These are phyloP conservation scores for Botryotinia narcissicola DNA, from an alignment of 2,329 filamentous ascomycete genomes.

Conservation along the genomic window DNA sequence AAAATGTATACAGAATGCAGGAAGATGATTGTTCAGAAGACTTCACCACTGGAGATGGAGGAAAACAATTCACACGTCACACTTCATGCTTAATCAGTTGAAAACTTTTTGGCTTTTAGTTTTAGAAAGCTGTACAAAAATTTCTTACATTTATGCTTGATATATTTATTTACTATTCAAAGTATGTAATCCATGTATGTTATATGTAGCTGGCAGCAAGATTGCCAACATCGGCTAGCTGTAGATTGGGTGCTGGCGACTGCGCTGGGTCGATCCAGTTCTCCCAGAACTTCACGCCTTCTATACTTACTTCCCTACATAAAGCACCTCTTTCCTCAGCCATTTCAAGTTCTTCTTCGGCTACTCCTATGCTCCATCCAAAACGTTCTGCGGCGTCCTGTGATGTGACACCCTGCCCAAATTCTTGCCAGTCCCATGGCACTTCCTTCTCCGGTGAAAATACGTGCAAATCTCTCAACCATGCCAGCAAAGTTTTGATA, in stretches of 20 bases:
- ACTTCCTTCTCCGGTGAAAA: slow-evolving; percentile 63
- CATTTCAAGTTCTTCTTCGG: slow-evolving; percentile 94
- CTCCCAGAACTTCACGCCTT: slow-evolving; percentile 90
- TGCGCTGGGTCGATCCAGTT: slow-evolving; percentile 50
- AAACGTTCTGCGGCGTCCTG: slow-evolving; percentile 87
- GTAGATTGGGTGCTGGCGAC: slow-evolving; percentile 17
- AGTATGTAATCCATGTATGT: not conserved
- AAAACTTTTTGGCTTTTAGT: too few species aligned
- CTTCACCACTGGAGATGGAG: not conserved
- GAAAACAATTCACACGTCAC: not conserved
- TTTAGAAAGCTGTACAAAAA: not conserved
- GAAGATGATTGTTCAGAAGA: not conserved
- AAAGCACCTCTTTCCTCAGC: slow-evolving; percentile 85
- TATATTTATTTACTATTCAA: not conserved
- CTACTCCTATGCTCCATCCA: slow-evolving; percentile 95
- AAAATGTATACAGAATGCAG: too few species aligned
- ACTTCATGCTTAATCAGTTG: not conserved
- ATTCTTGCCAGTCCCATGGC: slow-evolving; percentile 72
- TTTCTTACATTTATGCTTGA: not conserved
- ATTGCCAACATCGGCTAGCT: slow-evolving; percentile 17
- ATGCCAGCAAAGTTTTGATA: slow-evolving; percentile 69
- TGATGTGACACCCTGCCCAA: slow-evolving; percentile 83
- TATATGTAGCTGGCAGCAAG: slow-evolving; percentile 14
- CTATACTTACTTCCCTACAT: slow-evolving; percentile 87
- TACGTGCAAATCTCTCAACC: slow-evolving; percentile 72